Evolutionary conservation across 208 protist species (phyloP), one percentile per base, ranked within the genome.

Genomic region (Acanthamoeba sp.): DNA sequence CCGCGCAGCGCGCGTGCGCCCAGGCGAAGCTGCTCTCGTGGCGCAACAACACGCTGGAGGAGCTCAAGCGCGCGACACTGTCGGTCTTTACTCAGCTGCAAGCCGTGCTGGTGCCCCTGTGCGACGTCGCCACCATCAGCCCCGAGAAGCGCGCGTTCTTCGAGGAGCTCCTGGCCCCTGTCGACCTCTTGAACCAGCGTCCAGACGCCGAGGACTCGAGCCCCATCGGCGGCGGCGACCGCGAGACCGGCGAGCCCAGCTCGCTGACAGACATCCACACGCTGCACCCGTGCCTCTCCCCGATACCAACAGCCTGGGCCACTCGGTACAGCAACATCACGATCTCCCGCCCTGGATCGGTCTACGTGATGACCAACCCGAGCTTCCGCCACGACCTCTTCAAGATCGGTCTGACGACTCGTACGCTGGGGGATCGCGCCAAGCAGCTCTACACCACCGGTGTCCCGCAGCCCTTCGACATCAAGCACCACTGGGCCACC

Each of bases 301-400:
- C 78, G 24, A 59, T 87, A 27, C 78, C 78, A 34, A 29, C 42
- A 7, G 16, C 10, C 12, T 2, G 16, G 12, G 42, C n/a, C 18
- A 14, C 1, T 4, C 36, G 1, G n/a, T 57, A 87, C 38, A 87
- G 22, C 18, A 55, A 20, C 42, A 12, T 20, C 78, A 87, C 42
- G 14, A n/a, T 14, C 55, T 3, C 12, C 55, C 12, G 22, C 20
- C 55, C 55, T 24, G 78, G 78, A 7, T 29, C 12, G 12, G 32
- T 87, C 78, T 87, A 87, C 78, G 42, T 87, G 40, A 10, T 57
- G 24, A 22, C 78, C 78, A 87, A 87, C 48, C 1, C 29, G 24
- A 87, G 78, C 48, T 87, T 59, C 48, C 29, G 36, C 24, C 78
- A 87, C 78, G n/a, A 87, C 48, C 10, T 34, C 40, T 87, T 34